These are phyloP conservation scores for Pachyrhizus erosus DNA, from an alignment of 306 rosid genomes.

Conservation along the genomic window DNA sequence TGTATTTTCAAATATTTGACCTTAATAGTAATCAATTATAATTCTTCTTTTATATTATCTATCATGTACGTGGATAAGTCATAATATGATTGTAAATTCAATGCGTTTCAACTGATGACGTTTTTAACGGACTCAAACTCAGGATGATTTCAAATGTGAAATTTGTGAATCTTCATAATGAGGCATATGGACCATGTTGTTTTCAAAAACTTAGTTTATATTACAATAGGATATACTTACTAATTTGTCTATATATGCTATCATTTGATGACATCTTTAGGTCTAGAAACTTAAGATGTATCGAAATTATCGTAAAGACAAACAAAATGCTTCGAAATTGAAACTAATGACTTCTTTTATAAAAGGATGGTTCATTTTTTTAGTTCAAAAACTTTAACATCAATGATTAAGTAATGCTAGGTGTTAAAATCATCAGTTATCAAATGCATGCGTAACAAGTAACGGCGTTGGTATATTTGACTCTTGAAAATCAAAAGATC, in stretches of 20 bases:
- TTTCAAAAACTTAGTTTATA: not conserved
- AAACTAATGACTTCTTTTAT: not conserved
- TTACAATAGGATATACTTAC: not conserved
- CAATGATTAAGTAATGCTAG: not conserved
- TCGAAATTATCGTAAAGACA: not conserved
- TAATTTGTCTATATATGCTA: not conserved
- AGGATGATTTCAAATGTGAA: not conserved
- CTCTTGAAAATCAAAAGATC: constrained; percentile 6
- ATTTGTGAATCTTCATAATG: not conserved
- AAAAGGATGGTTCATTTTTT: not conserved
- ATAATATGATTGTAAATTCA: not conserved
- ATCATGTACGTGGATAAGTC: not conserved
- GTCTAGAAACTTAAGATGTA: not conserved
- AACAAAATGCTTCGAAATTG: not conserved
- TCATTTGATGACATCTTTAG: not conserved
- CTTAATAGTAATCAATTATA: not conserved
- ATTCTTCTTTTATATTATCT: not conserved
- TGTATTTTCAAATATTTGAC: not conserved
- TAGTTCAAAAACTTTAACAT: not conserved
- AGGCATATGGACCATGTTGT: not conserved
- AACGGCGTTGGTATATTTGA: not conserved
- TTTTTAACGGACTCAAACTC: not conserved
- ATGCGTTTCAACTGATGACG: not conserved
- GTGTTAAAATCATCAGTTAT: not conserved
- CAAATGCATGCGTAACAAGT: not conserved